Percentiles rank a stretch among this genome's conserved stretches.
Evolutionary conservation across 495 filamentous ascomycete species (phyloP).

Genomic region (Delitschia confertaspora): DNA sequence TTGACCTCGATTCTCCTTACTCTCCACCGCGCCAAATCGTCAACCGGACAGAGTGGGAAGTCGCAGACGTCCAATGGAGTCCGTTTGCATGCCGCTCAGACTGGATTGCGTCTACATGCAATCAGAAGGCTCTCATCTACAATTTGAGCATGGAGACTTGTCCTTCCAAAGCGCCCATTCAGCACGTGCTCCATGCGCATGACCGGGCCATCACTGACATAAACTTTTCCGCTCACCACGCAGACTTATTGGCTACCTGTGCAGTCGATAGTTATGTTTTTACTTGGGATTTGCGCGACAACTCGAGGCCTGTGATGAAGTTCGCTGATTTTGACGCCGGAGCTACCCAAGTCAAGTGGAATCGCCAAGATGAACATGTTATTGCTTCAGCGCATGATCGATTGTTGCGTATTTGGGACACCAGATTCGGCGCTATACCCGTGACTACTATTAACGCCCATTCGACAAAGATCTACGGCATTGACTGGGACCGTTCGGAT

Average conservation of each 20-base stretch:
- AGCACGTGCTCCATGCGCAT: conserved; percentile 85
- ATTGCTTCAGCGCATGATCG: conserved; percentile 86
- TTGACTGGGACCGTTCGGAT: conserved; percentile 84
- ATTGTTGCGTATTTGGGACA: conserved; percentile 84
- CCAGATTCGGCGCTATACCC: conserved; percentile 67
- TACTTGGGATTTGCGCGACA: conserved; percentile 80
- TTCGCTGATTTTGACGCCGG: conserved; percentile 95
- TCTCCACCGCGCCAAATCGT: conserved; percentile 78
- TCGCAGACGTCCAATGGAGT: conserved; percentile 98
- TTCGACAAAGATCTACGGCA: conserved; percentile 89
- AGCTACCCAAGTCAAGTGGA: conserved; percentile 94
- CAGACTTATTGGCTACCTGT: conserved; percentile 82
- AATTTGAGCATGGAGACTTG: conserved; percentile 63
- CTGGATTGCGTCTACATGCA: conserved; percentile 90
- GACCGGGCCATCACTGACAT: conserved; percentile 89
- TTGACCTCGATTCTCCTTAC: conserved; percentile 87
- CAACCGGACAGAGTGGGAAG: conserved; percentile 85
- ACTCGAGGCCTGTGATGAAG: conserved; percentile 51
- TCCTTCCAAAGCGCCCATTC: conserved; percentile 64
- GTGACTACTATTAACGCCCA: conserved; percentile 80
- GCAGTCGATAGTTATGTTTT: conserved; percentile 89
- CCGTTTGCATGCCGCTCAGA: conserved; percentile 81
- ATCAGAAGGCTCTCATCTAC: conserved; percentile 93
- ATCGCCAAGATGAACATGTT: conserved; percentile 72
- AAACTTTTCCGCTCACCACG: conserved; percentile 90